phyloP scores from a whole-genome alignment of 2,329 filamentous ascomycete genomes.

The Pseudopithomyces maydicus region DNA sequence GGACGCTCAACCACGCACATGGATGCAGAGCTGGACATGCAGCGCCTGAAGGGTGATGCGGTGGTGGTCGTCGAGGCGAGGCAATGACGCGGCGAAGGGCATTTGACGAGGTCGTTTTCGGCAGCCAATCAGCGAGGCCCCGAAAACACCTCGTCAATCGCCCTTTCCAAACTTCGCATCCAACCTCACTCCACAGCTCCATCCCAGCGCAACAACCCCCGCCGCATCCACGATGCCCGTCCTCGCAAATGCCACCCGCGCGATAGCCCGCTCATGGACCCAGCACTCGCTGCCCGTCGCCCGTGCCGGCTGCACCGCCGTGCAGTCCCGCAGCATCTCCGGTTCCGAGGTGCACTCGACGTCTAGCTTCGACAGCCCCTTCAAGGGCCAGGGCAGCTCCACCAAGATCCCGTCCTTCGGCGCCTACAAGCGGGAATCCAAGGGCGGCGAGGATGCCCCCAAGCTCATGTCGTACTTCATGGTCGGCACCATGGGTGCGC shows the following conservation, averaged over 20 bases:
- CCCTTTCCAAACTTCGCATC: slow-evolving; percentile 14
- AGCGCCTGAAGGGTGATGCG: no score
- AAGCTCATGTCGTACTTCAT: slow-evolving; percentile 97
- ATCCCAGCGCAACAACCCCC: slow-evolving; percentile 29
- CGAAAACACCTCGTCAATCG: slow-evolving; percentile 15
- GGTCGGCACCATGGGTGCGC: slow-evolving; percentile 92
- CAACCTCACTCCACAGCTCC: slow-evolving; percentile 20
- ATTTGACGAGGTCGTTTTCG: not conserved
- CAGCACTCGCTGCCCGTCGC: slow-evolving; percentile 53
- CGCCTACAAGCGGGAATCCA: slow-evolving; percentile 76
- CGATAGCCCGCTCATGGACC: slow-evolving; percentile 54
- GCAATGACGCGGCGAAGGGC: slow-evolving; percentile 9
- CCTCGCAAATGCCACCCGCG: slow-evolving; percentile 52
- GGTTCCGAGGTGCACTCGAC: slow-evolving; percentile 45
- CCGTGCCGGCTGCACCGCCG: slow-evolving; percentile 50
- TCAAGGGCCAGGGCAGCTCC: slow-evolving; percentile 55
- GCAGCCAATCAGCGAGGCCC: slow-evolving; percentile 25
- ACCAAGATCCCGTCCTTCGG: slow-evolving; percentile 86
- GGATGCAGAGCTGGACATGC: no score
- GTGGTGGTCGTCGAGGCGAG: not conserved
- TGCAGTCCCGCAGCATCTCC: slow-evolving; percentile 51
- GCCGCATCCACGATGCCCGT: slow-evolving; percentile 53
- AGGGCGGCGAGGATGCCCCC: slow-evolving; percentile 68
- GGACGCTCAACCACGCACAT: not conserved
- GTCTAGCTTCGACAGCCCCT: slow-evolving; percentile 60